Evolutionary conservation across 164 flowering plant genomes (phyloP).

Genomic region (Dillenia suffruticosa): DNA sequence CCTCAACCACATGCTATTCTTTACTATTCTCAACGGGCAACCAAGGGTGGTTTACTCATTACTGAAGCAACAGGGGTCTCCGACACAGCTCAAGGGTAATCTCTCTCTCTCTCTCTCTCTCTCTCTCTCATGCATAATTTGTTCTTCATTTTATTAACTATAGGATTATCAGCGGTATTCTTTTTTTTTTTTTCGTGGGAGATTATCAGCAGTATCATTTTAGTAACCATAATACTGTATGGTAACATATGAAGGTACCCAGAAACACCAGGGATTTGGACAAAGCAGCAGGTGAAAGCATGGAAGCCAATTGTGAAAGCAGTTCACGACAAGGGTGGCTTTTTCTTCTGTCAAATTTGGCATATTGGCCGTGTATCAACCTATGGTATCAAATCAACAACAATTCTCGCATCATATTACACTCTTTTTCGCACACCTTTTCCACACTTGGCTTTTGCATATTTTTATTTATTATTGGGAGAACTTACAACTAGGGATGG

Average conservation of each 20-base stretch:
- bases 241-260: slow-evolving; percentile 24
- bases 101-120: not conserved
- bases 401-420: no score
- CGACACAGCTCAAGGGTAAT: slow-evolving; percentile 47
- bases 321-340: slow-evolving; percentile 51
- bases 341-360: slow-evolving; percentile 53
- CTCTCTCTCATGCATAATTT: not conserved
- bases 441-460: no score
- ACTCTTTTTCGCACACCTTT: no score
- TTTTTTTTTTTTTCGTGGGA: slow-evolving; percentile 1
- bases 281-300: slow-evolving; percentile 49
- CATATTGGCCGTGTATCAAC: slow-evolving; percentile 43
- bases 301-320: slow-evolving; percentile 57
- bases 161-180: not conserved
- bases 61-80: slow-evolving; percentile 50
- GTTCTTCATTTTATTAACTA: slow-evolving; percentile 9
- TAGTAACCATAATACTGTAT: not conserved
- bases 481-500: no score
- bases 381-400: slow-evolving; percentile 9
- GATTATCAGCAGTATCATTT: no score
- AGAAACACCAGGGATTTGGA: slow-evolving; percentile 48
- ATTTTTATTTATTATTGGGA: no score
- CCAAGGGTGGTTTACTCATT: slow-evolving; percentile 49
- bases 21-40: slow-evolving; percentile 51
- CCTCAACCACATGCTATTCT: slow-evolving; percentile 53